These are phyloP conservation scores for Arthrobotrys conoides DNA, from an alignment of 2,329 filamentous ascomycete genomes.

Conservation along the genomic window DNA sequence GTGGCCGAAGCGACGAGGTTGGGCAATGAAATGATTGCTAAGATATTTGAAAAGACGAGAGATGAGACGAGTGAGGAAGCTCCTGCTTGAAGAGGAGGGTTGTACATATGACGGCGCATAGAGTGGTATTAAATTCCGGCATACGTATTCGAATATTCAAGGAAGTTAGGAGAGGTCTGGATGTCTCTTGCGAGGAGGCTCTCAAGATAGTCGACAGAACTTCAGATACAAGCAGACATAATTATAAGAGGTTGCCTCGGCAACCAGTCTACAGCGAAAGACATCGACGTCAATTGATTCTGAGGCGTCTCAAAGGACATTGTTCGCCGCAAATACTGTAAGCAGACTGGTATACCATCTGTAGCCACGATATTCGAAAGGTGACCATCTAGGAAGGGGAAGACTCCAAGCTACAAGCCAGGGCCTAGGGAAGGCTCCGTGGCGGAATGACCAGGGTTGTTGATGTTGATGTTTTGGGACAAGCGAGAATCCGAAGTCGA, in stretches of 20 bases:
- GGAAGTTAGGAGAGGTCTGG: background rate
- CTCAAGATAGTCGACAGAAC: background rate
- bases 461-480: constrained; percentile 57
- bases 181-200: background rate
- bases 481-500: constrained; percentile 40
- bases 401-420: background rate
- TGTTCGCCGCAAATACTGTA: constrained; percentile 2
- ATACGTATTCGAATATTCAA: background rate
- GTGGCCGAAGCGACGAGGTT: constrained; percentile 89
- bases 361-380: background rate
- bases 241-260: constrained; percentile 39
- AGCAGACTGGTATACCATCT: background rate
- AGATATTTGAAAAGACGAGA: constrained; percentile 84
- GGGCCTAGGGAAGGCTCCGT: constrained; percentile 12
- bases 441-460: constrained; percentile 40
- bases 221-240: background rate
- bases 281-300: background rate
- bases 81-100: background rate
- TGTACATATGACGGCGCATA: background rate
- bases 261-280: constrained; percentile 18
- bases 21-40: constrained; percentile 97
- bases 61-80: constrained; percentile 63
- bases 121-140: background rate
- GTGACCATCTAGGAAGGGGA: background rate
- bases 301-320: background rate